Conservation (phyloP, 257 asterid genomes). For the Rauvolfia tetraphylla region DNA sequence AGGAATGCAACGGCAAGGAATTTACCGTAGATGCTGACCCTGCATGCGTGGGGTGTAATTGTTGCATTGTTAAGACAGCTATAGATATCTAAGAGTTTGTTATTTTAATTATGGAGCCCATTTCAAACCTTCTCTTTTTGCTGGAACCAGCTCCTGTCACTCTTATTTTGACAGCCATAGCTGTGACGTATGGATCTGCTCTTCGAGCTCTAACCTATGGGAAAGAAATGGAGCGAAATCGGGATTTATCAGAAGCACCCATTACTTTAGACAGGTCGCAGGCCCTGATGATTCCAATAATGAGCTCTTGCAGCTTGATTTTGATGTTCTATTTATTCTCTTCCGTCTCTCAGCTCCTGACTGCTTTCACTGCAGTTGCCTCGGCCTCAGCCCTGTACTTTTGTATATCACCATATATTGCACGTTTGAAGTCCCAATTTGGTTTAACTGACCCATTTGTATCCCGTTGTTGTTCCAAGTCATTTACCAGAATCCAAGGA, state of each 20-base stretch:
- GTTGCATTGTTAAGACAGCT: constrained; percentile 1
- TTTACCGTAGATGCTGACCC: constrained; percentile 6
- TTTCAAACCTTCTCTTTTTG: constrained; percentile 69
- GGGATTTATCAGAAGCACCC: constrained; percentile 82
- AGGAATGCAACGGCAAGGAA: neutral
- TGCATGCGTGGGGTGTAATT: neutral
- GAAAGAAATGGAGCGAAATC: constrained; percentile 91
- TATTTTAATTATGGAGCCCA: constrained; percentile 52
- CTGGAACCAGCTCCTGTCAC: constrained; percentile 79
- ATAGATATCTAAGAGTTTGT: neutral
- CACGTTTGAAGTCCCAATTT: constrained; percentile 55
- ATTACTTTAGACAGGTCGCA: constrained; percentile 89
- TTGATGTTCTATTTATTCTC: constrained; percentile 95
- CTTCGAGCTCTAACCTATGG: constrained; percentile 79
- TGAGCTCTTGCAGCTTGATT: constrained; percentile 96
- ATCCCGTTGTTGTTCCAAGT: constrained; percentile 79
- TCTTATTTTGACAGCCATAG: constrained; percentile 72
- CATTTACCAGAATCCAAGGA: constrained; percentile 66
- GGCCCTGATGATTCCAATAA: constrained; percentile 89
- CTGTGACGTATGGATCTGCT: constrained; percentile 82
- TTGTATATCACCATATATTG: constrained; percentile 66
- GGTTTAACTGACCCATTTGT: constrained; percentile 73
- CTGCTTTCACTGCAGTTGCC: constrained; percentile 85
- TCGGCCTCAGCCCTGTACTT: constrained; percentile 86
- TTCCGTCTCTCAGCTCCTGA: constrained; percentile 84